Conservation (phyloP, 139 green algal genomes). For the Monoraphidium neglectum region DNA sequence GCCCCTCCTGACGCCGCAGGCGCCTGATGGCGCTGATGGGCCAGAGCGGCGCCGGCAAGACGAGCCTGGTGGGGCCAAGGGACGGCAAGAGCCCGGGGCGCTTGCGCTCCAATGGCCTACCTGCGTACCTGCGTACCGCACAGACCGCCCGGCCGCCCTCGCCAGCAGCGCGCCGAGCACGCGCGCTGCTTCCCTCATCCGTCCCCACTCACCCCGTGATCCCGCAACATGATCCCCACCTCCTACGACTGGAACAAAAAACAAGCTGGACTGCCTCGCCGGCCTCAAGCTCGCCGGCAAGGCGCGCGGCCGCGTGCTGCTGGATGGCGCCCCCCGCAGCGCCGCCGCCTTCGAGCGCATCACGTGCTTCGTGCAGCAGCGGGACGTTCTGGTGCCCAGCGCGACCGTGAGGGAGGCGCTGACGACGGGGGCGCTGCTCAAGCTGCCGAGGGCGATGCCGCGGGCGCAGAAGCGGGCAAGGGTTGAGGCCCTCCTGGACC, state of each 20-base stretch:
- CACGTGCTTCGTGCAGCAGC: conserved; percentile 69
- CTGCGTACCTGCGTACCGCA: too few species aligned
- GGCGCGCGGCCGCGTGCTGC: conserved; percentile 45
- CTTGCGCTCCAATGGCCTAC: too few species aligned
- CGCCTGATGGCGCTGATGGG: conserved; percentile 68
- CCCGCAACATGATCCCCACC: too few species aligned
- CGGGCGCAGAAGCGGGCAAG: conserved; percentile 36
- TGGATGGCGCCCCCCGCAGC: conserved; percentile 45
- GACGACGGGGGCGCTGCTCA: conserved; percentile 61
- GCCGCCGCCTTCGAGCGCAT: conserved; percentile 17
- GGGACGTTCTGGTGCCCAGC: conserved; percentile 63
- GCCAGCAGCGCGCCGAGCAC: background rate
- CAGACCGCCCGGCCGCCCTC: too few species aligned
- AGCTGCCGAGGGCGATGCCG: conserved; percentile 50
- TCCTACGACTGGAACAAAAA: conserved; percentile 8
- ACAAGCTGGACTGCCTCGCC: conserved; percentile 74
- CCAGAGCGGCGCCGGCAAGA: conserved; percentile 68
- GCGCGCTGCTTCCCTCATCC: background rate
- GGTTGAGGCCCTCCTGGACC: conserved; percentile 61
- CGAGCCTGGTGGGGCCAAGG: conserved; percentile 51
- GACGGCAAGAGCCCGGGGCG: too few species aligned
- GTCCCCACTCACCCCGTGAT: background rate
- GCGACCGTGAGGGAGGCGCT: conserved; percentile 60
- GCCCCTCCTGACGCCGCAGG: too few species aligned
- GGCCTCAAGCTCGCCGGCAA: conserved; percentile 24